Evolutionary conservation across 192 early-diverging fungal genomes (phyloP), one percentile per base, ranked within the genome.

Genomic region (Phycomyces nitens): DNA sequence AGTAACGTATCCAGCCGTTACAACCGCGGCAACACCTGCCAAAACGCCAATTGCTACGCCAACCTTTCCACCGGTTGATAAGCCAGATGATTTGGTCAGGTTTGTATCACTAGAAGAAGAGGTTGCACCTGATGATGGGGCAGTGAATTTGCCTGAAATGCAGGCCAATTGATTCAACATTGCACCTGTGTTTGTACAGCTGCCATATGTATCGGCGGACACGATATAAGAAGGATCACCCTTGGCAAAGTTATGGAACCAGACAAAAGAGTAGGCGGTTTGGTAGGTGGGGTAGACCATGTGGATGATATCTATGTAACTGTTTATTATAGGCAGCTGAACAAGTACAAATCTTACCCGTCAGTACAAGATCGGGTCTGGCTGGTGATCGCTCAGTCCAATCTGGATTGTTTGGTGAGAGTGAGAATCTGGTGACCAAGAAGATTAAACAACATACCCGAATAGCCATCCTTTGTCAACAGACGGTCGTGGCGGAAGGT

Each of bases 281-380:
- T 62, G 47, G 5, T 62, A 62, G 7, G 60, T 62, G 39, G 49
- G 49, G n/a, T 62, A 40, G 16, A 53, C 60, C 60, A 62, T 62
- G 51, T 60, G 60, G 18, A 52, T 62, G 4, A 61, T 49, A 53
- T 62, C 60, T 62, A 20, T 14, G 3, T 12, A 3, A 59, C 10
- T 0, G 5, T 20, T 10, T 34, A 9, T 20, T 20, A 55, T 27
- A 16, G n/a, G n/a, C n/a, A n/a, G n/a, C n/a, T n/a, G n/a, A 8
- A 56, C 27, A 39, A 38, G 10, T 38, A 16, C 10, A 56, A 27
- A 16, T 34, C 16, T 16, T 59, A 59, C 57, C 57, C 23, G 57
- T 39, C 38, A 58, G 23, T 18, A 18, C 60, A 39, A 61, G 60
- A 20, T 61, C 60, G 29, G 60, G 47, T 51, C 60, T 27, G 22